phyloP scores from a whole-genome alignment of 2,329 filamentous ascomycete species.

The Pseudocercospora pini-densiflorae region DNA sequence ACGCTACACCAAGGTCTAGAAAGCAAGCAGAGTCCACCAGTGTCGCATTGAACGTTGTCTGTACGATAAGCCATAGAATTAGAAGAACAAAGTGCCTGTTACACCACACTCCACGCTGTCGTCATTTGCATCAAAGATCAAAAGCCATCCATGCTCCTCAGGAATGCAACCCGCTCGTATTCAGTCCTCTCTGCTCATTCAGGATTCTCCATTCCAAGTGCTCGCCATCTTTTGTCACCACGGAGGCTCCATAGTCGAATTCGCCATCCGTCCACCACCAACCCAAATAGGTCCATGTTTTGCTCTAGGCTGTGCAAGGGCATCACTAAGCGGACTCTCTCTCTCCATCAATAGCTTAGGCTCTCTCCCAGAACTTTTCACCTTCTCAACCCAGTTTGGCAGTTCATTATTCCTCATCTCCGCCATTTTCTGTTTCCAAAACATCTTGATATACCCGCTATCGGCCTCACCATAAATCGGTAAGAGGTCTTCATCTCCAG shows the following conservation, averaged over 20 bases:
- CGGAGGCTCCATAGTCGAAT: neutral
- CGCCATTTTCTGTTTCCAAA: constrained; percentile 15
- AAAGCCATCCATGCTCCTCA: neutral
- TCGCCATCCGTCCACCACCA: constrained; percentile 1
- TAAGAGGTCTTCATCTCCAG: constrained; percentile 22
- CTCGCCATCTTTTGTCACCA: neutral
- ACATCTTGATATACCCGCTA: constrained; percentile 2
- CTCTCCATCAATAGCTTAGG: constrained; percentile 24
- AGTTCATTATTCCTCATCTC: constrained; percentile 11
- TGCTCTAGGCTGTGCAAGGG: constrained; percentile 1
- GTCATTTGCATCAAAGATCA: neutral
- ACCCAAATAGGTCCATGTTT: constrained; percentile 9
- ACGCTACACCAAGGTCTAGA: constrained; percentile 64
- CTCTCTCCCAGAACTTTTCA: constrained; percentile 21
- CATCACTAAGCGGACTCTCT: constrained; percentile 17
- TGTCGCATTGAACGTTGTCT: neutral
- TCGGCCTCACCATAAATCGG: constrained; percentile 14
- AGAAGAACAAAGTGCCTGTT: neutral
- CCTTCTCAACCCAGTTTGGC: constrained; percentile 22
- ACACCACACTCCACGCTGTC: constrained; percentile 7
- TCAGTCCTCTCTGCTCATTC: neutral
- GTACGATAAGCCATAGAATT: neutral
- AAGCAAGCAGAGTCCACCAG: neutral
- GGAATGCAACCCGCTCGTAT: neutral
- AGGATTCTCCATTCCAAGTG: too few species aligned